Conservation (phyloP, 495 filamentous ascomycete species). For the Podospora fimiseda region DNA sequence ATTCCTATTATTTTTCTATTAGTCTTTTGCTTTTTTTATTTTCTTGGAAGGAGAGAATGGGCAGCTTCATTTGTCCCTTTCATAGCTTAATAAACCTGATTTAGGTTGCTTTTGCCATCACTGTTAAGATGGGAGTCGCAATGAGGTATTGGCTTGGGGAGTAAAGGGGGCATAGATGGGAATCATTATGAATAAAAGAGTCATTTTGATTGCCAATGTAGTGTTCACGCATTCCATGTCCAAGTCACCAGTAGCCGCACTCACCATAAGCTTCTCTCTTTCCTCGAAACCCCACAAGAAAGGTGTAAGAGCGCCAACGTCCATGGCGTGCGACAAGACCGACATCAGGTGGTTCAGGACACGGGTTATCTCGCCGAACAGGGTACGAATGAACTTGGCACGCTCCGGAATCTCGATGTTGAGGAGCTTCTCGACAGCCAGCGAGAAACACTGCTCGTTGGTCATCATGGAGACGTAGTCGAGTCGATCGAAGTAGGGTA, state of each 20-base stretch:
- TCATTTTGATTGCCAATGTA: too few relatives aligned
- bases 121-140: too few relatives aligned
- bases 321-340: slow-evolving; percentile 96
- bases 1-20: slow-evolving; percentile 63
- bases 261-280: slow-evolving; percentile 97
- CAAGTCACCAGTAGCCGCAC: slow-evolving; percentile 16
- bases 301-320: slow-evolving; percentile 95
- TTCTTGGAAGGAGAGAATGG: too few relatives aligned
- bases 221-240: background rate
- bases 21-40: slow-evolving; percentile 10
- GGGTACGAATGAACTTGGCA: slow-evolving; percentile 92
- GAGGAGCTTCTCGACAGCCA: slow-evolving; percentile 95
- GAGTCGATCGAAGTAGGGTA: slow-evolving; percentile 97
- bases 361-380: slow-evolving; percentile 96
- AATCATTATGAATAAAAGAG: too few relatives aligned
- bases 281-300: slow-evolving; percentile 99
- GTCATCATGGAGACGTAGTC: slow-evolving; percentile 99
- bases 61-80: too few relatives aligned
- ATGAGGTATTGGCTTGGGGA: too few relatives aligned
- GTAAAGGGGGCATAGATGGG: too few relatives aligned
- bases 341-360: slow-evolving; percentile 98
- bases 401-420: slow-evolving; percentile 95
- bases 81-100: too few relatives aligned
- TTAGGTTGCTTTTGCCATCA: too few relatives aligned
- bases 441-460: slow-evolving; percentile 93